These are phyloP conservation scores for Glutinoglossum americanum DNA, from an alignment of 495 filamentous ascomycete genomes.

Conservation along the genomic window DNA sequence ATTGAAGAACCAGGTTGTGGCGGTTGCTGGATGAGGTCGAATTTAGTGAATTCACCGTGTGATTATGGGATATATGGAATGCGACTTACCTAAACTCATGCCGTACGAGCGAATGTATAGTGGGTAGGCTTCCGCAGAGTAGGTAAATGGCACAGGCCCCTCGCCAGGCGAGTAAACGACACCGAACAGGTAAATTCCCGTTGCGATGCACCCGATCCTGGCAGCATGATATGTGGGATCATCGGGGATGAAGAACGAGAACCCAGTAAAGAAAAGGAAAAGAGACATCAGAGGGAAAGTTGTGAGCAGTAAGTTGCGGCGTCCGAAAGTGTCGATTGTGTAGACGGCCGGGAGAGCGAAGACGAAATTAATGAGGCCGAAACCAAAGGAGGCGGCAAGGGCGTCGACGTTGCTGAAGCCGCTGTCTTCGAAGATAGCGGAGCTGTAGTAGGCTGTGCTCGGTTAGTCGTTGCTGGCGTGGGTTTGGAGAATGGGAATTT, in stretches of 20 bases:
- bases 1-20: conserved; percentile 52
- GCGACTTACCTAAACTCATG: conserved; percentile 21
- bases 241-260: conserved; percentile 52
- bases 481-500: background rate
- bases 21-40: conserved; percentile 30
- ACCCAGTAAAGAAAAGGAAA: conserved; percentile 57
- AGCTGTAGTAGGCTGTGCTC: conserved; percentile 25
- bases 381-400: conserved; percentile 47
- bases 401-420: conserved; percentile 31
- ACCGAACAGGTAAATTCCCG: conserved; percentile 56
- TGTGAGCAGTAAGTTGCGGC: conserved; percentile 50
- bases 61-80: background rate
- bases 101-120: conserved; percentile 50
- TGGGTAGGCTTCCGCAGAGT: conserved; percentile 63
- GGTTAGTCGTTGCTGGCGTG: background rate
- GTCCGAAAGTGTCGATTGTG: conserved; percentile 70
- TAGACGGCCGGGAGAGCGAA: conserved; percentile 61
- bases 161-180: conserved; percentile 61
- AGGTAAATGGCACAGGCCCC: conserved; percentile 68
- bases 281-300: conserved; percentile 63
- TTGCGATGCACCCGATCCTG: conserved; percentile 32
- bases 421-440: conserved; percentile 28
- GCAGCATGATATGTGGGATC: conserved; percentile 4
- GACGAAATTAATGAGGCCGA: conserved; percentile 59
- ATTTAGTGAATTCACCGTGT: background rate